Percentiles rank a stretch among this genome's conserved stretches.
These are phyloP conservation scores for Ilex asprella DNA, from an alignment of 257 asterid genomes.

Conservation along the genomic window DNA sequence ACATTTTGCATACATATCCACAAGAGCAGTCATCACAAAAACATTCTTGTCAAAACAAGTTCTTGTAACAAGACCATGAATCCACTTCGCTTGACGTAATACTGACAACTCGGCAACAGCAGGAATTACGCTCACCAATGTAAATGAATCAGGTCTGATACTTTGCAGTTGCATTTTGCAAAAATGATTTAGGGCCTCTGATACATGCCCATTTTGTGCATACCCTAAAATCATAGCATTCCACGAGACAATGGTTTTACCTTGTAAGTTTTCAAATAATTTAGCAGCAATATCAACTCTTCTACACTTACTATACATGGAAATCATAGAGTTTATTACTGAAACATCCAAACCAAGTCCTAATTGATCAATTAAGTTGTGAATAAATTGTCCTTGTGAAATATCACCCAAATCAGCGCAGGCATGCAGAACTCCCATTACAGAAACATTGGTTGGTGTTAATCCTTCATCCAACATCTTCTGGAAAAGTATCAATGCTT, in stretches of 20 bases:
- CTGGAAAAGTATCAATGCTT: slow-evolving; percentile 58
- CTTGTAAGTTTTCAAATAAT: slow-evolving; percentile 40
- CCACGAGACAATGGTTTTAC: slow-evolving; percentile 77
- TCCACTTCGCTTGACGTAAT: slow-evolving; percentile 78
- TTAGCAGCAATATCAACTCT: slow-evolving; percentile 54
- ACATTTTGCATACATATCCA: slow-evolving; percentile 90
- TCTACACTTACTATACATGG: slow-evolving; percentile 90
- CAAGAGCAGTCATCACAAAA: slow-evolving; percentile 75
- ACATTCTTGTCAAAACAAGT: slow-evolving; percentile 43
- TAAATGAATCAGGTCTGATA: slow-evolving; percentile 69
- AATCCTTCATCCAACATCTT: slow-evolving; percentile 56
- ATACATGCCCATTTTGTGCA: slow-evolving; percentile 60
- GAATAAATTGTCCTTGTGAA: slow-evolving; percentile 55
- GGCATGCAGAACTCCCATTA: slow-evolving; percentile 78
- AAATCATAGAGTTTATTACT: slow-evolving; percentile 67
- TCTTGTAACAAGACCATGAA: slow-evolving; percentile 66
- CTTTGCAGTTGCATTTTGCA: slow-evolving; percentile 49
- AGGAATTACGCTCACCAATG: slow-evolving; percentile 70
- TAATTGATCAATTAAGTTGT: slow-evolving; percentile 36
- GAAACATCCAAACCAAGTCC: slow-evolving; percentile 49
- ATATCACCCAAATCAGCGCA: slow-evolving; percentile 56
- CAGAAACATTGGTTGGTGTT: slow-evolving; percentile 65
- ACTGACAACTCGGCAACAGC: slow-evolving; percentile 85
- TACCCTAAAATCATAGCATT: slow-evolving; percentile 82
- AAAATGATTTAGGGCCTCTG: slow-evolving; percentile 59